These are phyloP conservation scores for Bjerkandera adusta DNA, from an alignment of 1,284 basidiomycete species.

Conservation along the genomic window DNA sequence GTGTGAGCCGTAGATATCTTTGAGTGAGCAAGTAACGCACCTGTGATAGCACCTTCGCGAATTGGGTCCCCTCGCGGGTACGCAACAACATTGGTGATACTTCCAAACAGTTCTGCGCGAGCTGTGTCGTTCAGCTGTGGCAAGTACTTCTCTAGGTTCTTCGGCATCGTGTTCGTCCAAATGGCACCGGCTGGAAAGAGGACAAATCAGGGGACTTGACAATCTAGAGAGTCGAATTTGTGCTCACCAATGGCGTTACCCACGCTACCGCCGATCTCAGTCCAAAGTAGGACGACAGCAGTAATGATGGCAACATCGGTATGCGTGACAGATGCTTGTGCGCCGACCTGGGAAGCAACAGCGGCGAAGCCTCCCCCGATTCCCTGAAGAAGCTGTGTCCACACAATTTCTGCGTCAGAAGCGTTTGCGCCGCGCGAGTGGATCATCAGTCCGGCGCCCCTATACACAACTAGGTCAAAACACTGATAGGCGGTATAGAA, in stretches of 20 bases:
- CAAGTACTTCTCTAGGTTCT: slow-evolving; percentile 51
- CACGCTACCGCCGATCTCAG: slow-evolving; percentile 75
- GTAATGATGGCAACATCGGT: slow-evolving; percentile 80
- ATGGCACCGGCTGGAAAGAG: slow-evolving; percentile 47
- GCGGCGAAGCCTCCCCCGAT: slow-evolving; percentile 79
- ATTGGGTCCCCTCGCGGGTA: slow-evolving; percentile 51
- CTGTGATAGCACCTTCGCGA: slow-evolving; percentile 54
- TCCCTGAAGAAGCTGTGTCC: slow-evolving; percentile 77
- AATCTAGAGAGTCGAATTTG: background rate
- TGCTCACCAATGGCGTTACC: slow-evolving; percentile 59
- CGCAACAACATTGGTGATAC: slow-evolving; percentile 44
- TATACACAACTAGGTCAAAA: slow-evolving; percentile 21
- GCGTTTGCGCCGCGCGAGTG: slow-evolving; percentile 64
- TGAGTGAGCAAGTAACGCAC: background rate
- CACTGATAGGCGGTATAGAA: background rate
- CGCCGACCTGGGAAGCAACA: slow-evolving; percentile 67
- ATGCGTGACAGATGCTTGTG: slow-evolving; percentile 78
- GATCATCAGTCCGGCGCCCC: slow-evolving; percentile 73
- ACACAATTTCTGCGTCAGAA: slow-evolving; percentile 58
- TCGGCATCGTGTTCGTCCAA: slow-evolving; percentile 62
- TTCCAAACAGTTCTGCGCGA: slow-evolving; percentile 44
- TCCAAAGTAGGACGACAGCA: slow-evolving; percentile 77
- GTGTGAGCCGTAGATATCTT: slow-evolving; percentile 22
- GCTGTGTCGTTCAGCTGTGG: slow-evolving; percentile 39
- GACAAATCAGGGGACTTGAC: background rate